phyloP scores from a whole-genome alignment of 2,329 filamentous ascomycete species.

The Ophiostoma sp. region DNA sequence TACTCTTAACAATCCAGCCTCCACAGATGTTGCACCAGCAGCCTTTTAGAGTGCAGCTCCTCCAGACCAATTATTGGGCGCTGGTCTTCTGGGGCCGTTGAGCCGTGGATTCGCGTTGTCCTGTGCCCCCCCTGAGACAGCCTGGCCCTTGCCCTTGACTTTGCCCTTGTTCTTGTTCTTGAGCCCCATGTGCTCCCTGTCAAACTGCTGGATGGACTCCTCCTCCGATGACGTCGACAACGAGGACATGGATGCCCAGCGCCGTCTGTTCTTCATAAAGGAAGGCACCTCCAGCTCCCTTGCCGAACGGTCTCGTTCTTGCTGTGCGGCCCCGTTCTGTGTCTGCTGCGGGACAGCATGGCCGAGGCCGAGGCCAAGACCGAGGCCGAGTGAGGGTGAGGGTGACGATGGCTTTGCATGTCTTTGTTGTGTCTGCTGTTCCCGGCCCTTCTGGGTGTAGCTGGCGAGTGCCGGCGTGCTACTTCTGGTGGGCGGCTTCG shows the following conservation, averaged over 20 bases:
- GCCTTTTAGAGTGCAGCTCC: neutral
- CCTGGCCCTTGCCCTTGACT: neutral
- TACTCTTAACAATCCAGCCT: neutral
- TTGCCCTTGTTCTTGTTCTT: neutral
- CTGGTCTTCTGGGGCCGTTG: neutral
- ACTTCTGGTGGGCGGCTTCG: neutral
- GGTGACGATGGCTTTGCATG: too few relatives aligned
- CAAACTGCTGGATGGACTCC: neutral
- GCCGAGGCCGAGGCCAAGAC: too few relatives aligned
- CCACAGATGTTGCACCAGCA: neutral
- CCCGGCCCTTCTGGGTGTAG: neutral
- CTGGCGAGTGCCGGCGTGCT: neutral
- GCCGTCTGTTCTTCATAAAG: neutral
- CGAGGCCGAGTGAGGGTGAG: too few relatives aligned
- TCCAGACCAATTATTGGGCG: neutral
- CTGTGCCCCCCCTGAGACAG: neutral
- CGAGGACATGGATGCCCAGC: slow-evolving; percentile 17
- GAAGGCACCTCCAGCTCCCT: neutral
- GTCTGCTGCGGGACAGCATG: neutral
- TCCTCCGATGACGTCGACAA: slow-evolving; percentile 16
- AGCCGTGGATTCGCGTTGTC: neutral
- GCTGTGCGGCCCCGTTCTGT: too few relatives aligned
- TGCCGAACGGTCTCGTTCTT: neutral
- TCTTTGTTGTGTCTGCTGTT: too few relatives aligned
- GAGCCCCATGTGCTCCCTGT: neutral